phyloP scores from a whole-genome alignment of 2,329 filamentous ascomycete species.

The Plenodomus lindquistii region DNA sequence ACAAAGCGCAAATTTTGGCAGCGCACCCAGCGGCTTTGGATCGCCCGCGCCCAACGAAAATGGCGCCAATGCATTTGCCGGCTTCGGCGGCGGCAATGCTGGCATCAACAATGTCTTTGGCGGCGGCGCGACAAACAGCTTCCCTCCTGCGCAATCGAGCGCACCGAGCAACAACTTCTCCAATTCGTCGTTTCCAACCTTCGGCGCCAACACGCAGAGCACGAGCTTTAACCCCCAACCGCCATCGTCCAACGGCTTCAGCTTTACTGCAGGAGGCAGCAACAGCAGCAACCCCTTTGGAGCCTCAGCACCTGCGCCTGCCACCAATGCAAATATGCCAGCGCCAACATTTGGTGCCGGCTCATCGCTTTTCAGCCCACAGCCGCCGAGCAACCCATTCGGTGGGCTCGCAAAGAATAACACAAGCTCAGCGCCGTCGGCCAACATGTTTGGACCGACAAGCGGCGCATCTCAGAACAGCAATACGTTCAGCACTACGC shows the following conservation, averaged over 20 bases:
- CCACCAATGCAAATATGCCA: constrained; percentile 25
- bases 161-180: constrained; percentile 31
- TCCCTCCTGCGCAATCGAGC: constrained; percentile 33
- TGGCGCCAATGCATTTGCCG: constrained; percentile 11
- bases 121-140: constrained; percentile 31
- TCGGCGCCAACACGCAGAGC: constrained; percentile 26
- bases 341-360: constrained; percentile 19
- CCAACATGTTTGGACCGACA: constrained; percentile 20
- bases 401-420: constrained; percentile 23
- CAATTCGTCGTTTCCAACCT: constrained; percentile 38
- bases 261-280: constrained; percentile 27
- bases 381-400: constrained; percentile 25
- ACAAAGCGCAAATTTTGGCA: constrained; percentile 25
- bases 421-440: constrained; percentile 14
- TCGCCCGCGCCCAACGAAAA: constrained; percentile 18
- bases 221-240: constrained; percentile 31
- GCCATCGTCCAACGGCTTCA: constrained; percentile 27
- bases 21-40: constrained; percentile 22
- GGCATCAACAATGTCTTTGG: constrained; percentile 18
- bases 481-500: constrained; percentile 14
- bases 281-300: constrained; percentile 27
- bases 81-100: constrained; percentile 12
- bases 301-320: constrained; percentile 16
- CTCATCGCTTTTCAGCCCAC: constrained; percentile 22
- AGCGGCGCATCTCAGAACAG: constrained; percentile 15